A percentile compares a stretch with the other conserved stretches of the same genome.
These are phyloP conservation scores for Eucalyptus urophylla DNA, from an alignment of 345 rosid genomes.

Conservation along the genomic window DNA sequence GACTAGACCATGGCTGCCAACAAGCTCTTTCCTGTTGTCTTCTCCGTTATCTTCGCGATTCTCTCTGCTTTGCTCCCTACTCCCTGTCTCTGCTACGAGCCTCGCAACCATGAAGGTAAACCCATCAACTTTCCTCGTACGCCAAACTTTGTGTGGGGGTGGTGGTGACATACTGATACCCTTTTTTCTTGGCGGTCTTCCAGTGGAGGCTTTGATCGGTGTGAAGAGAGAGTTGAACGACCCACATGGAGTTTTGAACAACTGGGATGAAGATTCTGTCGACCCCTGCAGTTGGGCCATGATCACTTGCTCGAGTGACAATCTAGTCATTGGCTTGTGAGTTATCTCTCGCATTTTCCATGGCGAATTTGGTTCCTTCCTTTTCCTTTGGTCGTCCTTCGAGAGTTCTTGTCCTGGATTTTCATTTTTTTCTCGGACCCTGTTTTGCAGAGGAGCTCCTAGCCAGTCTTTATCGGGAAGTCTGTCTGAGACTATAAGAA, in stretches of 20 bases:
- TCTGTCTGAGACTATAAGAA: conserved; percentile 55
- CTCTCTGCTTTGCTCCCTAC: background rate
- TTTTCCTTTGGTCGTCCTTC: background rate
- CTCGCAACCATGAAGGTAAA: conserved; percentile 86
- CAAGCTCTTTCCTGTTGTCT: conserved; percentile 4
- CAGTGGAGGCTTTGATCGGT: conserved; percentile 79
- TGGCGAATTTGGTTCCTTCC: background rate
- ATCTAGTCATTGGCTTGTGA: conserved; percentile 72
- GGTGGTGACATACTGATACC: background rate
- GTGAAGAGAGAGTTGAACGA: conserved; percentile 46
- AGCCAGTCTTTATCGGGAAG: conserved; percentile 89
- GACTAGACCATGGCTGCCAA: conserved; percentile 11
- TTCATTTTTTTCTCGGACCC: background rate
- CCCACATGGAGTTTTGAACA: conserved; percentile 77
- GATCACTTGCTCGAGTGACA: conserved; percentile 78
- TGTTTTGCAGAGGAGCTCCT: conserved; percentile 65
- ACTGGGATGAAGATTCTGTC: conserved; percentile 92
- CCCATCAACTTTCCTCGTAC: background rate
- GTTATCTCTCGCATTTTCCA: background rate
- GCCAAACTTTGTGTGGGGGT: background rate
- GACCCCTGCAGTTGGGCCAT: conserved; percentile 99
- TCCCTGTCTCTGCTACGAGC: conserved; percentile 42
- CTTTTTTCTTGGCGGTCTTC: background rate
- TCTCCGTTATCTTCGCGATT: background rate
- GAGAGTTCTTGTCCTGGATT: background rate